These are phyloP conservation scores for Volvox carteri DNA, from an alignment of 163 green algal species.

Conservation along the genomic window DNA sequence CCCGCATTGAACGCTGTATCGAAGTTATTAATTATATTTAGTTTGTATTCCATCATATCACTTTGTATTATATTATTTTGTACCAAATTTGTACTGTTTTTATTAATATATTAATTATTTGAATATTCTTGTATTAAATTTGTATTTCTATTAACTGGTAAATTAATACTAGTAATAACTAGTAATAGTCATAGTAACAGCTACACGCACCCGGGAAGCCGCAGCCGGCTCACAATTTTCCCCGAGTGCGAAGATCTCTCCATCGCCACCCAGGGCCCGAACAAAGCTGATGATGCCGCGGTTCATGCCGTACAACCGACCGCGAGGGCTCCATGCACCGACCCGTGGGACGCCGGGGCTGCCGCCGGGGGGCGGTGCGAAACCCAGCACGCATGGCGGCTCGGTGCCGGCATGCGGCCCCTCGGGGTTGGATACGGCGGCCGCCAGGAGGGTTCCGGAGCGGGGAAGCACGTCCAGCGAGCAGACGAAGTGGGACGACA, in stretches of 20 bases:
- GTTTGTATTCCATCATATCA: too few relatives aligned
- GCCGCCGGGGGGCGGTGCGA: background rate
- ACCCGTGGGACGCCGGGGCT: background rate
- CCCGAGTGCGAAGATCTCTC: conserved; percentile 13
- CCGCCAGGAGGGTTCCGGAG: conserved; percentile 32
- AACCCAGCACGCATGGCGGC: conserved; percentile 7
- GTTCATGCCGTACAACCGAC: background rate
- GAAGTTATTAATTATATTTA: too few relatives aligned
- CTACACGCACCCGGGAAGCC: too few relatives aligned
- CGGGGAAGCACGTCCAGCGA: conserved; percentile 21
- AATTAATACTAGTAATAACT: too few relatives aligned
- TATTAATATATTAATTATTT: too few relatives aligned
- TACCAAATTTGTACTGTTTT: too few relatives aligned
- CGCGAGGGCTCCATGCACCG: conserved; percentile 15
- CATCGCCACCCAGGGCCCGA: conserved; percentile 13
- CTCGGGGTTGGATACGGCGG: background rate
- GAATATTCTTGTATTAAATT: too few relatives aligned
- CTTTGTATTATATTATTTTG: too few relatives aligned
- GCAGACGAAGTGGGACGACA: conserved; percentile 27
- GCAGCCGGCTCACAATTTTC: too few relatives aligned
- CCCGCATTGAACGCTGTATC: too few relatives aligned
- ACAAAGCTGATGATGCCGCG: conserved; percentile 35
- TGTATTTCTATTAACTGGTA: too few relatives aligned
- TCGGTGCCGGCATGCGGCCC: background rate
- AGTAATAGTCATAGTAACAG: too few relatives aligned